These are phyloP conservation scores for Calcarisporium arbuscula DNA, from an alignment of 2,329 filamentous ascomycete species.

Conservation along the genomic window DNA sequence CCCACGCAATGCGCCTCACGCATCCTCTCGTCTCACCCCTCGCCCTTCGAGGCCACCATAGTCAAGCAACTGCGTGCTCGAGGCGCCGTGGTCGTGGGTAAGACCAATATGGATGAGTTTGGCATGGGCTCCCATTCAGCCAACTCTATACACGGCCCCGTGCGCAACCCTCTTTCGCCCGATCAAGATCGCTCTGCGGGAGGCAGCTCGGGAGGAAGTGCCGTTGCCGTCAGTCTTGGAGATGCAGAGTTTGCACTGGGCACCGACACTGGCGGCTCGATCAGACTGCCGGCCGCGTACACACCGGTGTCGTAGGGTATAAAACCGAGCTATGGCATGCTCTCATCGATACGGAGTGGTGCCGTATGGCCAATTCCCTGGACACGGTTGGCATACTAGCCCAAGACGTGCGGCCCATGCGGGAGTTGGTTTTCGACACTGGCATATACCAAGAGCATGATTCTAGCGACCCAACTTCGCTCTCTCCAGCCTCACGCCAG, in stretches of 20 bases:
- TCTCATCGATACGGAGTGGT: constrained; percentile 84
- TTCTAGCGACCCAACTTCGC: constrained; percentile 65
- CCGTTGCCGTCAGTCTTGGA: constrained; percentile 67
- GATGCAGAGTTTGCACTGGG: constrained; percentile 63
- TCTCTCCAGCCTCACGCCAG: constrained; percentile 49
- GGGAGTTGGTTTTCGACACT: constrained; percentile 44
- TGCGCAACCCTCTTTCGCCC: constrained; percentile 43
- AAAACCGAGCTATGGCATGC: constrained; percentile 86
- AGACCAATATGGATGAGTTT: constrained; percentile 94
- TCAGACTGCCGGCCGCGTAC: constrained; percentile 82
- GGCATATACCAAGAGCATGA: constrained; percentile 53
- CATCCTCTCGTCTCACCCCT: constrained; percentile 63
- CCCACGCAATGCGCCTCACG: constrained; percentile 78
- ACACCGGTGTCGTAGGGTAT: constrained; percentile 75
- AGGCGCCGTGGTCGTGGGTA: constrained; percentile 62
- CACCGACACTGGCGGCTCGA: constrained; percentile 88
- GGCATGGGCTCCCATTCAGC: constrained; percentile 86
- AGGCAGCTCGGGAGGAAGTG: constrained; percentile 90
- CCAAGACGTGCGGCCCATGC: constrained; percentile 42
- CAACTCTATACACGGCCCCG: constrained; percentile 62
- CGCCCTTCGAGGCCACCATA: constrained; percentile 79
- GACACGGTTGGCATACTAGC: constrained; percentile 82
- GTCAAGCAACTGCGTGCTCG: constrained; percentile 58
- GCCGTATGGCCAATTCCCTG: constrained; percentile 84
- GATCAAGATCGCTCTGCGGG: constrained; percentile 57